phyloP scores from a whole-genome alignment of 192 early-diverging fungal genomes.

The Cladochytrium replicatum region DNA sequence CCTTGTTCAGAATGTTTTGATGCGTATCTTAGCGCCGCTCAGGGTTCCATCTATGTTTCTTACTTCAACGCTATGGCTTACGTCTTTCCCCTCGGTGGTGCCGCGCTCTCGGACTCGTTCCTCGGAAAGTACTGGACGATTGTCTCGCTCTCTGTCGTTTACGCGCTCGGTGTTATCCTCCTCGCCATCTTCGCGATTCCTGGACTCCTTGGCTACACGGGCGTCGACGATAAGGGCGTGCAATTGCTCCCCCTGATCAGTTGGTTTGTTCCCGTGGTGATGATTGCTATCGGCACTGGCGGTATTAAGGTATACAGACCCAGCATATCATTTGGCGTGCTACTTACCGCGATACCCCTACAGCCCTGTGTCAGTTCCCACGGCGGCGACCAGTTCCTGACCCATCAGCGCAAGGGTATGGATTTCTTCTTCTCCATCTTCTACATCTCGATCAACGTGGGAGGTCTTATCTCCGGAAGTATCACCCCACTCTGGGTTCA shows the following conservation, averaged over 20 bases:
- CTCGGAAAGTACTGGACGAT: constrained; percentile 55
- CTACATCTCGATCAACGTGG: constrained; percentile 46
- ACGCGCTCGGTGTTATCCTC: constrained; percentile 40
- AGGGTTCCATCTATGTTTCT: too few species aligned
- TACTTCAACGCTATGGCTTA: constrained; percentile 46
- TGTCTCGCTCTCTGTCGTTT: constrained; percentile 27
- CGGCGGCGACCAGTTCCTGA: constrained; percentile 49
- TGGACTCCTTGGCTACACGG: constrained; percentile 20
- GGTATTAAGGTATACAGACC: too few species aligned
- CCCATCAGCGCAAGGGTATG: constrained; percentile 28
- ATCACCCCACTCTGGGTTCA: constrained; percentile 34
- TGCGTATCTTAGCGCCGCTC: too few species aligned
- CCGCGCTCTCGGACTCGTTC: constrained; percentile 51
- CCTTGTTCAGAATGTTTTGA: constrained; percentile 21
- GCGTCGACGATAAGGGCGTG: too few species aligned
- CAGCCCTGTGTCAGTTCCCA: constrained; percentile 45
- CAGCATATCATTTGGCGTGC: too few species aligned
- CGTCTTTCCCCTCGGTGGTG: constrained; percentile 49
- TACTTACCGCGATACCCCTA: too few species aligned
- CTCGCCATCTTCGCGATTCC: constrained; percentile 38
- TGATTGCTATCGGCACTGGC: too few species aligned
- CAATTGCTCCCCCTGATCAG: too few species aligned
- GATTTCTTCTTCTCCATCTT: constrained; percentile 46
- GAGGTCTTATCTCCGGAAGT: constrained; percentile 40
- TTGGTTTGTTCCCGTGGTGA: too few species aligned